phyloP scores from a whole-genome alignment of 306 rosid genomes.

The Castanea sativa region DNA sequence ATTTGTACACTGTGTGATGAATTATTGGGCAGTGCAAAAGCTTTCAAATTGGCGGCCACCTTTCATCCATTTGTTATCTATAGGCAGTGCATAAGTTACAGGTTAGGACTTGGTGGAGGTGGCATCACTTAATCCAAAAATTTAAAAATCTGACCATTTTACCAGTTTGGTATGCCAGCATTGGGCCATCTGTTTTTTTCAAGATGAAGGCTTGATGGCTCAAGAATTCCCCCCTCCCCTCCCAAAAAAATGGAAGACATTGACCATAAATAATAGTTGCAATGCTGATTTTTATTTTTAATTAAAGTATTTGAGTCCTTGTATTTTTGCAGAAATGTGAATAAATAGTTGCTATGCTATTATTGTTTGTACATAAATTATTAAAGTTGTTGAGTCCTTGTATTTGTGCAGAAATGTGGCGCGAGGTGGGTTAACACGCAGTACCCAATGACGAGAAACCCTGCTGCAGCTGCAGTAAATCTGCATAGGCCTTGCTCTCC shows the following conservation, averaged over 20 bases:
- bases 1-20: not conserved
- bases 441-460: slow-evolving; percentile 74
- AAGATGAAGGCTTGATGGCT: no score
- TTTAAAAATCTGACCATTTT: not conserved
- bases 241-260: not conserved
- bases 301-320: slow-evolving; percentile 21
- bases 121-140: not conserved
- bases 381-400: slow-evolving; percentile 25
- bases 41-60: not conserved
- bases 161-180: not conserved
- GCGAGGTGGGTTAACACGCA: slow-evolving; percentile 92
- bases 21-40: not conserved
- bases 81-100: not conserved
- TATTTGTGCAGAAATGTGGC: slow-evolving; percentile 60
- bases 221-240: not conserved
- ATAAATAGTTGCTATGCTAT: not conserved
- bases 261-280: not conserved
- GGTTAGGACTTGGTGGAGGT: not conserved
- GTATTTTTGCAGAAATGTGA: slow-evolving; percentile 52
- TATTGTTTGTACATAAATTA: not conserved
- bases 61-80: not conserved
- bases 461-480: slow-evolving; percentile 33
- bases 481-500: slow-evolving; percentile 41
- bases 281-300: not conserved
- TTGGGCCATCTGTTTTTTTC: no score